Evolutionary conservation across 495 filamentous ascomycete species (phyloP), one percentile per base, ranked within the genome.

Genomic region (Talaromyces borbonicus): DNA sequence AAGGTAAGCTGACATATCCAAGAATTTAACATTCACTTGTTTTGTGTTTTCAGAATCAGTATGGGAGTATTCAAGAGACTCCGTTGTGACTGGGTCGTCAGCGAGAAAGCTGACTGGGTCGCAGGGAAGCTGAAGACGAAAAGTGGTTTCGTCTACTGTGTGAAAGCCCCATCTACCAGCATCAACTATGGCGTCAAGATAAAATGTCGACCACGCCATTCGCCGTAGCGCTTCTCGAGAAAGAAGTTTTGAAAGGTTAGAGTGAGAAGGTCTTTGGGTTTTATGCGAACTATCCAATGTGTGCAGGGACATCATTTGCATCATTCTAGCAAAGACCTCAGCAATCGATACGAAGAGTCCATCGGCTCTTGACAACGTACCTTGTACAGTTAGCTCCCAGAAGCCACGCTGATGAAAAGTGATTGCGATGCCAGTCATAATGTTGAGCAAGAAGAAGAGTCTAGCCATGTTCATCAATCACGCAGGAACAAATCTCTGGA

Each of bases 271-370:
- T 6, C 5, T 5, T 5, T 36, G 8, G 5, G 16, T 5, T 14
- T 7, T 5, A 36, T 36, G 16, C 16, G 33, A 8, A 36, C 33
- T 7, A 18, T 36, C 33, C 8, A 36, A 36, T 5, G 16, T 18
- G 8, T 36, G 33, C 16, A 36, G 16, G n/a, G 33, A 36, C 33
- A 36, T 36, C 33, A 36, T 36, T n/a, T 36, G 33, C 33, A 36
- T 36, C 33, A 36, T 36, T 18, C 33, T 36, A 8, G n/a, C 29
- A 8, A 8, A 31, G n/a, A 31, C 8, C n/a, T 31, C n/a, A 31
- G 29, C 29, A 31, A 8, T n/a, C n/a, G n/a, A 31, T 31, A 8
- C n/a, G 8, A n/a, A 31, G n/a, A 31, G 29, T 8, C 29, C 29
- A 8, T n/a, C 6, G 11, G 5, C 5, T 18, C 16, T n/a, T n/a